Conservation (phyloP, 805 yeast genomes). For the Wickerhamomyces canadensis region DNA sequence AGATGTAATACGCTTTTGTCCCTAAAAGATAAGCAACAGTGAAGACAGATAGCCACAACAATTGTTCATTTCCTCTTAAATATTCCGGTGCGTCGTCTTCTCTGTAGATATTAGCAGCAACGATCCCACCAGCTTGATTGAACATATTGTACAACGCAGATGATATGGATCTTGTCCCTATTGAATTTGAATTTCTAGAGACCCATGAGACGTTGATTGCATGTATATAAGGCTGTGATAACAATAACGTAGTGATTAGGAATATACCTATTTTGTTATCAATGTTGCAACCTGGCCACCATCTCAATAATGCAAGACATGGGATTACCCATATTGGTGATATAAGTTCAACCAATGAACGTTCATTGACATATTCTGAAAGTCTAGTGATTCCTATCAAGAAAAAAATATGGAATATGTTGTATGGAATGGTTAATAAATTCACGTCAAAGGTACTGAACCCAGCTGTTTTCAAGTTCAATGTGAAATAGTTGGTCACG, state of each 20-base stretch:
- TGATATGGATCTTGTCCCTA: constrained; percentile 54
- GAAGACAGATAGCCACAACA: constrained; percentile 5
- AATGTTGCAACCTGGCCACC: constrained; percentile 35
- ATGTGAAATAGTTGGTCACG: constrained; percentile 37
- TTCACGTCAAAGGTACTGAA: constrained; percentile 47
- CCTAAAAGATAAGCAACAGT: constrained; percentile 15
- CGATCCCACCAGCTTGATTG: constrained; percentile 52
- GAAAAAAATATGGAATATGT: constrained; percentile 32
- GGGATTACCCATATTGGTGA: constrained; percentile 31
- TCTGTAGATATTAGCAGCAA: constrained; percentile 53
- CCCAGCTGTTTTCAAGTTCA: constrained; percentile 42
- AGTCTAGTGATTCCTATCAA: constrained; percentile 32
- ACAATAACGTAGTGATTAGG: constrained; percentile 26
- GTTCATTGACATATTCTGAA: constrained; percentile 30
- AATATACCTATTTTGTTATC: constrained; percentile 34
- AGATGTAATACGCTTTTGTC: constrained; percentile 6
- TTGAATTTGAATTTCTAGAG: constrained; percentile 56
- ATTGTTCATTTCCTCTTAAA: constrained; percentile 43
- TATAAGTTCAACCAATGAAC: constrained; percentile 22
- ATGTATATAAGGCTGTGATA: constrained; percentile 40
- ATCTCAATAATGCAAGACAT: constrained; percentile 28
- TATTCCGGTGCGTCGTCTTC: constrained; percentile 54
- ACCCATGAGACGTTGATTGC: constrained; percentile 55
- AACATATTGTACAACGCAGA: constrained; percentile 62
- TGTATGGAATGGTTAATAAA: constrained; percentile 46